phyloP scores from a whole-genome alignment of 2,329 filamentous ascomycete genomes.

The Simplicillium aogashimaense region DNA sequence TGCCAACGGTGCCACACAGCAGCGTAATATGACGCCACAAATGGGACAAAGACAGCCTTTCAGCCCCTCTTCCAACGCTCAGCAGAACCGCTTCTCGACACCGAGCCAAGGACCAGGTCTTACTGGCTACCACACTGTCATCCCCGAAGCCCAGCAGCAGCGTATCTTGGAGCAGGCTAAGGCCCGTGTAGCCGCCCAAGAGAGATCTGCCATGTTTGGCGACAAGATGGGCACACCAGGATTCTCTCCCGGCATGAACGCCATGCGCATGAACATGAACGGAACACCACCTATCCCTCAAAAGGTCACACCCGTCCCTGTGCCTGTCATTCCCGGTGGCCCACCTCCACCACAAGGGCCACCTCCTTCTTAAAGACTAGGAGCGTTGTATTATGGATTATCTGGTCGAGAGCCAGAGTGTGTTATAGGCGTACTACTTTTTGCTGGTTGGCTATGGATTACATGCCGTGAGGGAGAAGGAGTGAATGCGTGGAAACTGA shows the following conservation, averaged over 20 bases:
- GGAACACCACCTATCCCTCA: slow-evolving; percentile 24
- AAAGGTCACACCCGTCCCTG: slow-evolving; percentile 33
- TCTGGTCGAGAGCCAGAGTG: neutral
- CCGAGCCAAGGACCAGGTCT: slow-evolving; percentile 26
- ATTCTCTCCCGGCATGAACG: slow-evolving; percentile 12
- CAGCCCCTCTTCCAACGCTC: slow-evolving; percentile 28
- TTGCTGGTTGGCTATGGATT: neutral
- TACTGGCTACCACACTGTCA: slow-evolving; percentile 38
- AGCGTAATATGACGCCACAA: slow-evolving; percentile 34
- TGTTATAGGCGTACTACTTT: slow-evolving; percentile 2
- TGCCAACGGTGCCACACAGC: slow-evolving; percentile 32
- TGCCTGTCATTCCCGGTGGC: slow-evolving; percentile 28
- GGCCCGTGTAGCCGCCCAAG: slow-evolving; percentile 34
- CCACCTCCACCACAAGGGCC: neutral
- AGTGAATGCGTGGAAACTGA: too few species aligned
- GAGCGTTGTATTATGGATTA: neutral
- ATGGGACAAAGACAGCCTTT: slow-evolving; percentile 25
- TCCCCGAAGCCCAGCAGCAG: slow-evolving; percentile 38
- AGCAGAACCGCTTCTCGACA: slow-evolving; percentile 20
- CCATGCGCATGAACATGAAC: slow-evolving; percentile 17
- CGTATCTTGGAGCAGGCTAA: slow-evolving; percentile 41
- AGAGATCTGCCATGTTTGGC: slow-evolving; percentile 28
- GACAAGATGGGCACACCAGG: slow-evolving; percentile 22
- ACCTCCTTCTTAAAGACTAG: neutral
- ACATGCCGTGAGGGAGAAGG: too few species aligned